Percentiles rank a stretch among this genome's conserved stretches.
phyloP scores from a whole-genome alignment of 306 rosid species.

The Astragalus membranaceus region DNA sequence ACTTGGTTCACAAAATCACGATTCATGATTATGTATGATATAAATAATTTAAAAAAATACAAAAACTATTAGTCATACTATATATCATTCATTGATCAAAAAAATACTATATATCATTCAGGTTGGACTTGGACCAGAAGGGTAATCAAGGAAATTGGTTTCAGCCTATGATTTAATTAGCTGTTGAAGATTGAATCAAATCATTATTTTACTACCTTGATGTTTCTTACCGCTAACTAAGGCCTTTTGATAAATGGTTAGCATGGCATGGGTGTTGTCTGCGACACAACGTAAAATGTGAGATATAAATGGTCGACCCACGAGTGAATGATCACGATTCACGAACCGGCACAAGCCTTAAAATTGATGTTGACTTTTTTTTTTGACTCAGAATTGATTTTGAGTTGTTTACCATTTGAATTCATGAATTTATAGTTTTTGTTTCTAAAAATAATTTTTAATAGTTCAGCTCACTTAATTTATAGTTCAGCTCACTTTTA shows the following conservation, averaged over 20 bases:
- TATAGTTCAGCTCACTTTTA: too few species aligned
- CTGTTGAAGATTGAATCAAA: background rate
- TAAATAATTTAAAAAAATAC: background rate
- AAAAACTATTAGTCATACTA: constrained; percentile 19
- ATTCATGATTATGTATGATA: too few species aligned
- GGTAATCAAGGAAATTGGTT: background rate
- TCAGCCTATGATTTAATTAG: background rate
- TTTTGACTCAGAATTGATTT: too few species aligned
- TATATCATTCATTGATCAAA: constrained; percentile 18
- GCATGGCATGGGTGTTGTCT: constrained; percentile 15
- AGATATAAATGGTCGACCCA: background rate
- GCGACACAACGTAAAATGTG: constrained; percentile 12
- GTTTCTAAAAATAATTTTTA: too few species aligned
- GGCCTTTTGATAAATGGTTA: background rate
- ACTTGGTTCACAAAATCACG: too few species aligned
- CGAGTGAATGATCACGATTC: constrained; percentile 24
- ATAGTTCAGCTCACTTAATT: too few species aligned
- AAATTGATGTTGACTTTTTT: too few species aligned
- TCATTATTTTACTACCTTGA: background rate
- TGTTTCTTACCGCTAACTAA: background rate
- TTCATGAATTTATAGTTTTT: too few species aligned
- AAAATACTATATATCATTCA: constrained; percentile 27
- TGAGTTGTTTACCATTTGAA: too few species aligned
- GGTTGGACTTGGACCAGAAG: too few species aligned
- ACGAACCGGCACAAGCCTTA: background rate